Evolutionary conservation across 2,329 filamentous ascomycete genomes (phyloP).

Genomic region (Pseudogymnoascus sp.): DNA sequence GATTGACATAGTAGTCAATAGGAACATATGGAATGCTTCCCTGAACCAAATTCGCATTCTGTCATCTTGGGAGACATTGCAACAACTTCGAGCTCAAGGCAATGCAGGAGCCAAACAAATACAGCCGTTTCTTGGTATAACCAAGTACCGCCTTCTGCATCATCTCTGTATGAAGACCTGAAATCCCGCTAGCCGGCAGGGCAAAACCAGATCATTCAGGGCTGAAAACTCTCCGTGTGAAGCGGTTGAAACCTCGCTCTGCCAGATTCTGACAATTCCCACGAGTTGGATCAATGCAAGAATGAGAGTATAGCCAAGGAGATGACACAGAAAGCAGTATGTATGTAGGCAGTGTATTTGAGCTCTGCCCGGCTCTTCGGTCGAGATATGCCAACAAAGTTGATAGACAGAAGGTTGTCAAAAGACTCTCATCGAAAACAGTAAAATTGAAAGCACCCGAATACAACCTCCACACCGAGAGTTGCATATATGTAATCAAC

Average conservation of each 20-base stretch:
- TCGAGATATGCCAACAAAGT: slow-evolving; percentile 15
- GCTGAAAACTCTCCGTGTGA: slow-evolving; percentile 31
- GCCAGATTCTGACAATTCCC: slow-evolving; percentile 41
- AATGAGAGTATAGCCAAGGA: slow-evolving; percentile 23
- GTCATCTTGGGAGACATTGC: slow-evolving; percentile 23
- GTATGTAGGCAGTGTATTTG: slow-evolving; percentile 29
- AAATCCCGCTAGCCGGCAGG: slow-evolving; percentile 6
- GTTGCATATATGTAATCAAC: slow-evolving; percentile 6
- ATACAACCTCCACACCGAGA: neutral
- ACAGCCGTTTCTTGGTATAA: slow-evolving; percentile 16
- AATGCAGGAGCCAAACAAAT: slow-evolving; percentile 1
- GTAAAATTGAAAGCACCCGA: neutral
- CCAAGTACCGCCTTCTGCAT: slow-evolving; percentile 10
- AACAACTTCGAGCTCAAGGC: neutral
- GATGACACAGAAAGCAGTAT: slow-evolving; percentile 24
- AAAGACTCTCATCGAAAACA: neutral
- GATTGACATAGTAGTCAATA: slow-evolving; percentile 32
- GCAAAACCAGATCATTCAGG: neutral
- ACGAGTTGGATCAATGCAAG: slow-evolving; percentile 41
- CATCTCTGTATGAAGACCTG: slow-evolving; percentile 30
- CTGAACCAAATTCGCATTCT: slow-evolving; percentile 22
- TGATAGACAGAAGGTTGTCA: slow-evolving; percentile 17
- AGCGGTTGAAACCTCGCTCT: slow-evolving; percentile 47
- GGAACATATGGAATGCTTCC: slow-evolving; percentile 40
- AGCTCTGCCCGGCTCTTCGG: slow-evolving; percentile 22